Evolutionary conservation across 768 basidiomycete genomes (phyloP).

Genomic region (Amanita inopinata): DNA sequence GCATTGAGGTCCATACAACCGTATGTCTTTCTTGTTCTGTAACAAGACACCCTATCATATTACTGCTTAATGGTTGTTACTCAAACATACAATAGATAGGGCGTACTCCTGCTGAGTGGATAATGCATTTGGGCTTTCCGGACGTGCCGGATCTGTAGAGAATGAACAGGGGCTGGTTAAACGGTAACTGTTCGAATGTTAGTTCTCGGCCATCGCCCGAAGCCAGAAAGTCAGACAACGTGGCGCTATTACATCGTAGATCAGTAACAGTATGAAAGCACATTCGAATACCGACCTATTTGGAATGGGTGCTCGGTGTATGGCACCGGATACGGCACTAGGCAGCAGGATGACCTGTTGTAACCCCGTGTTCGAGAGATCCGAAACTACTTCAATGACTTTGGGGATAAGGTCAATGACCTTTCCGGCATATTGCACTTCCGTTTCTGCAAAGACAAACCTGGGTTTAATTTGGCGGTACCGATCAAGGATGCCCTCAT

Average conservation of each 20-base stretch:
- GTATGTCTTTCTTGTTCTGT: slow-evolving; percentile 54
- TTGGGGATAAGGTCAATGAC: slow-evolving; percentile 45
- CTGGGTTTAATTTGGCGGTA: slow-evolving; percentile 65
- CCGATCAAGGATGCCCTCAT: slow-evolving; percentile 41
- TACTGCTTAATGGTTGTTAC: neutral
- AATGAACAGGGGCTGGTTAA: slow-evolving; percentile 74
- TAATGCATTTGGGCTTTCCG: slow-evolving; percentile 78
- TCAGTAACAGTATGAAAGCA: neutral
- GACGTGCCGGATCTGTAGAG: slow-evolving; percentile 84
- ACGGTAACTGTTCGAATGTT: slow-evolving; percentile 63
- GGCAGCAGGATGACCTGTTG: slow-evolving; percentile 48
- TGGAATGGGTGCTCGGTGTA: slow-evolving; percentile 20
- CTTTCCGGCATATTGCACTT: slow-evolving; percentile 57
- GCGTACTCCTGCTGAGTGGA: slow-evolving; percentile 65
- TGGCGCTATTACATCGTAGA: slow-evolving; percentile 38
- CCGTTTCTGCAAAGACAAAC: slow-evolving; percentile 59
- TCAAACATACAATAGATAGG: neutral
- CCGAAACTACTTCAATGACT: slow-evolving; percentile 39
- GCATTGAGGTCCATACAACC: slow-evolving; percentile 29
- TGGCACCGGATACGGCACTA: slow-evolving; percentile 39
- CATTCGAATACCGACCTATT: slow-evolving; percentile 17
- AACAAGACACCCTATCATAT: slow-evolving; percentile 59
- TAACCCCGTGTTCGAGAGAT: slow-evolving; percentile 40
- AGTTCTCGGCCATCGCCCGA: slow-evolving; percentile 39
- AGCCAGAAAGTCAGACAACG: slow-evolving; percentile 44